phyloP scores from a whole-genome alignment of 1,284 basidiomycete genomes.

The Lentinula novae-zelandiae region DNA sequence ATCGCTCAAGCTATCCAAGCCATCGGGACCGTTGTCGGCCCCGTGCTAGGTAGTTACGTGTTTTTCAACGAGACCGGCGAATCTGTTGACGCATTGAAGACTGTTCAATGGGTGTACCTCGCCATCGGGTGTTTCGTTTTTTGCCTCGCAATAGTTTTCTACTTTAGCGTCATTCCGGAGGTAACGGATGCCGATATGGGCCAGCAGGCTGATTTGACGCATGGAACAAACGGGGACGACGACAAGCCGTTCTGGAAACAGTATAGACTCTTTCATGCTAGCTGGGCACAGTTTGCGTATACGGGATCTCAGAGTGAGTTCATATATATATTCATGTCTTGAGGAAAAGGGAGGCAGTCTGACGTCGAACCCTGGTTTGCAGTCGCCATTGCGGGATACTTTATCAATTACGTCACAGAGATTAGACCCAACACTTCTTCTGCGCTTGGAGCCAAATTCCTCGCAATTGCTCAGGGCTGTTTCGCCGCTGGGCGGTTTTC shows the following conservation, averaged over 20 bases:
- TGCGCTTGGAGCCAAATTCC: constrained; percentile 26
- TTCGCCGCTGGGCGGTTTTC: constrained; percentile 30
- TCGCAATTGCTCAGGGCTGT: constrained; percentile 30
- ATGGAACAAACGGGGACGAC: constrained; percentile 21
- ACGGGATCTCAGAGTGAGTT: constrained; percentile 28
- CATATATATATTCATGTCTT: neutral
- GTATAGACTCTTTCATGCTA: constrained; percentile 28
- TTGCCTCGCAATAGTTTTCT: constrained; percentile 30
- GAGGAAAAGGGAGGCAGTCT: neutral
- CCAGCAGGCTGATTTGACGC: constrained; percentile 30
- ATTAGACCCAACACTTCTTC: constrained; percentile 21
- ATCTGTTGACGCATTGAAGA: constrained; percentile 27
- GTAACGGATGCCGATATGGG: constrained; percentile 34
- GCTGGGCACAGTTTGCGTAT: constrained; percentile 32
- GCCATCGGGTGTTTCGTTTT: constrained; percentile 33
- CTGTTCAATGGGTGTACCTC: constrained; percentile 32
- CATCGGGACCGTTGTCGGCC: constrained; percentile 30
- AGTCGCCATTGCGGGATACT: constrained; percentile 31
- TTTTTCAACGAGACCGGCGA: constrained; percentile 32
- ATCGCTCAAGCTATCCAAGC: constrained; percentile 31
- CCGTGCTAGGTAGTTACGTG: constrained; percentile 30
- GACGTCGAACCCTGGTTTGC: neutral
- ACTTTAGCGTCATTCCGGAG: constrained; percentile 30
- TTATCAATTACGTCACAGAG: constrained; percentile 32
- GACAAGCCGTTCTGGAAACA: constrained; percentile 28